Conservation (phyloP, 2,329 filamentous ascomycete genomes). For the Scorias spongiosa region DNA sequence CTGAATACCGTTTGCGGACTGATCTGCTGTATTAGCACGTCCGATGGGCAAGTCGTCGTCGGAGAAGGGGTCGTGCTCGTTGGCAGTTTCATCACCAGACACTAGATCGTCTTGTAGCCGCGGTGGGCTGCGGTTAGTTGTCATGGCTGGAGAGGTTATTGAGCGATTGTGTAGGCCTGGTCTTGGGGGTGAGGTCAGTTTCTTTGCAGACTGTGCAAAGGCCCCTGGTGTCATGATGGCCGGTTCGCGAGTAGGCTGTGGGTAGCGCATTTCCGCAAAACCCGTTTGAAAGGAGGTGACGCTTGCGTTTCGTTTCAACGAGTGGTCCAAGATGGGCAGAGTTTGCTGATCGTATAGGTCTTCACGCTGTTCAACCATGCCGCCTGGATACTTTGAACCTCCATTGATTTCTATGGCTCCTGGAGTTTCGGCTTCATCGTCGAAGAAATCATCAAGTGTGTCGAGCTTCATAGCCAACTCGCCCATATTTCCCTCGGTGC, state of each 20-base stretch:
- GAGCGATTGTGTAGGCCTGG: conserved; percentile 67
- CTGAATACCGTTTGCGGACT: conserved; percentile 5
- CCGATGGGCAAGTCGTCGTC: conserved; percentile 52
- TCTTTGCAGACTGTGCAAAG: conserved; percentile 26
- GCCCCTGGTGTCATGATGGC: conserved; percentile 42
- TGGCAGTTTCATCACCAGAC: conserved; percentile 58
- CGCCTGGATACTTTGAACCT: conserved; percentile 7
- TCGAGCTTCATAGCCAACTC: conserved; percentile 56
- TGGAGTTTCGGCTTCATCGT: conserved; percentile 26
- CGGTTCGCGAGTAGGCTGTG: conserved; percentile 32
- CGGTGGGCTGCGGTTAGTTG: conserved; percentile 30
- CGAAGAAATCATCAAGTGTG: conserved; percentile 41
- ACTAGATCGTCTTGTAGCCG: conserved; percentile 42
- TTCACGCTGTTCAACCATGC: conserved; percentile 46
- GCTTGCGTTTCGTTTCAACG: conserved; percentile 54
- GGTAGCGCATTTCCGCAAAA: conserved; percentile 56
- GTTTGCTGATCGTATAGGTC: conserved; percentile 88
- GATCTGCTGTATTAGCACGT: conserved; percentile 16
- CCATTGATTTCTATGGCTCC: conserved; percentile 10
- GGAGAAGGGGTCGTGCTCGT: conserved; percentile 53
- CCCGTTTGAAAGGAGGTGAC: conserved; percentile 73
- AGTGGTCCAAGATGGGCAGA: conserved; percentile 75
- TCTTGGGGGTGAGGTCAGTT: conserved; percentile 25
- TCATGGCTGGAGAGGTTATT: conserved; percentile 61
- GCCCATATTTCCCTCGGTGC: conserved; percentile 57